phyloP scores from a whole-genome alignment of 805 yeast species.

The Priceomyces melissophilus region DNA sequence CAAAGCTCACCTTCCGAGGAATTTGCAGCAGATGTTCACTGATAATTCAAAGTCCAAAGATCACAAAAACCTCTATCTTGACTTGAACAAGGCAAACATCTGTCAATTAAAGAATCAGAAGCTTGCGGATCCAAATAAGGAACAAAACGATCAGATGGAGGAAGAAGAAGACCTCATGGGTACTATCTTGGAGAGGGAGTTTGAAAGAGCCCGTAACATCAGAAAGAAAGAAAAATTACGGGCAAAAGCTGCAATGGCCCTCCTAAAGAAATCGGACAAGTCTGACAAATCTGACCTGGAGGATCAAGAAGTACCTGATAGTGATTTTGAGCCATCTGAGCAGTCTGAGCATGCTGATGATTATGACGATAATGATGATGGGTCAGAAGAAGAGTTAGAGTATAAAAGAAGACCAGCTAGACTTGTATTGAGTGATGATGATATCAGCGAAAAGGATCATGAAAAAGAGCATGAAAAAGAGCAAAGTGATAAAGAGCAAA shows the following conservation, averaged over 20 bases:
- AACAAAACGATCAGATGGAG: slow-evolving; percentile 33
- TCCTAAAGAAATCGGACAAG: slow-evolving; percentile 16
- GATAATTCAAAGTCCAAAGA: slow-evolving; percentile 5
- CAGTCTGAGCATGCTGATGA: slow-evolving; percentile 7
- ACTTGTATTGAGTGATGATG: slow-evolving; percentile 10
- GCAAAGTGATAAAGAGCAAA: slow-evolving; percentile 1
- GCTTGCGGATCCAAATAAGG: slow-evolving; percentile 21
- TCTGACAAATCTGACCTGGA: slow-evolving; percentile 11
- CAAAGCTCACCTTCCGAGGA: slow-evolving; percentile 10
- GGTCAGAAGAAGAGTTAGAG: slow-evolving; percentile 7
- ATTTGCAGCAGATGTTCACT: slow-evolving; percentile 10
- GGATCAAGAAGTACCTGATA: slow-evolving; percentile 9
- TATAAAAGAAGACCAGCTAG: slow-evolving; percentile 5
- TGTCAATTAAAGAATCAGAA: slow-evolving; percentile 36
- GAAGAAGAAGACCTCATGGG: slow-evolving; percentile 45
- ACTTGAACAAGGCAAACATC: slow-evolving; percentile 42
- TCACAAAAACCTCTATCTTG: slow-evolving; percentile 27
- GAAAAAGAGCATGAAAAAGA: slow-evolving; percentile 6
- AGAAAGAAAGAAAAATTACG: slow-evolving; percentile 40
- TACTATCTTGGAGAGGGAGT: slow-evolving; percentile 46
- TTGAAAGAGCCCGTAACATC: slow-evolving; percentile 44
- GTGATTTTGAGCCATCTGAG: slow-evolving; percentile 10
- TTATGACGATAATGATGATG: slow-evolving; percentile 8
- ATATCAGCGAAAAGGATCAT: slow-evolving; percentile 18
- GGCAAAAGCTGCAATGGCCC: slow-evolving; percentile 35